Conservation (phyloP, 192 early-diverging fungal species). For the Umbelopsis sp. region DNA sequence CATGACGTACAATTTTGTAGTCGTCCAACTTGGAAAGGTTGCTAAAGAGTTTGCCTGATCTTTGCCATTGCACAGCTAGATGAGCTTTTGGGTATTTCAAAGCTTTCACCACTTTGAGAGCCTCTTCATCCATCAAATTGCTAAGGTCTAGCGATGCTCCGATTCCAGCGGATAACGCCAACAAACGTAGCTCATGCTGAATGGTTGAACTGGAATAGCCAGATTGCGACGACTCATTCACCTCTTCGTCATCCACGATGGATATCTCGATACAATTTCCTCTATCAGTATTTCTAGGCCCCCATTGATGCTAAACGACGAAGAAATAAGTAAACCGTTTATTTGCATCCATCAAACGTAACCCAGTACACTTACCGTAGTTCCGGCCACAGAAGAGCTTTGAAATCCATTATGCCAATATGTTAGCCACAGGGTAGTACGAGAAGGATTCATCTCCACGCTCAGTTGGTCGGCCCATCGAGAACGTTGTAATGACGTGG, state of each 20-base stretch:
- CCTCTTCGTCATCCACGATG: conserved; percentile 22
- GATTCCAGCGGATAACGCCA: conserved; percentile 24
- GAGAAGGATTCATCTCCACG: conserved; percentile 40
- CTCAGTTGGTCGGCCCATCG: conserved; percentile 50
- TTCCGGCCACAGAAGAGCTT: background rate
- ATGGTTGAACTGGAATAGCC: background rate
- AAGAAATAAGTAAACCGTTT: background rate
- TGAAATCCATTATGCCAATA: conserved; percentile 44
- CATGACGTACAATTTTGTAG: background rate
- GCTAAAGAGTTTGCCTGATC: conserved; percentile 9
- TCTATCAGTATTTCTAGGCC: background rate
- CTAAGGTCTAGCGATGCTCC: conserved; percentile 35
- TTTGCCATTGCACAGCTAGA: conserved; percentile 43
- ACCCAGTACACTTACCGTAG: background rate
- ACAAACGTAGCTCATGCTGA: background rate
- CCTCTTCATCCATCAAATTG: conserved; percentile 16
- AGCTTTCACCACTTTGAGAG: conserved; percentile 31
- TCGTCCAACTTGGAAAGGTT: background rate
- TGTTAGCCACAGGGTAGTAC: conserved; percentile 36
- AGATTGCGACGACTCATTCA: background rate
- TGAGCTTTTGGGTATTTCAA: conserved; percentile 51
- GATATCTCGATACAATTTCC: conserved; percentile 23
- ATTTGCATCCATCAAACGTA: too few relatives aligned
- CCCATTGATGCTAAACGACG: conserved; percentile 6
- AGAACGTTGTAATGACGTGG: conserved; percentile 39